These are phyloP conservation scores for Penicillium griseofulvum DNA, from an alignment of 2,329 filamentous ascomycete species.

Conservation along the genomic window DNA sequence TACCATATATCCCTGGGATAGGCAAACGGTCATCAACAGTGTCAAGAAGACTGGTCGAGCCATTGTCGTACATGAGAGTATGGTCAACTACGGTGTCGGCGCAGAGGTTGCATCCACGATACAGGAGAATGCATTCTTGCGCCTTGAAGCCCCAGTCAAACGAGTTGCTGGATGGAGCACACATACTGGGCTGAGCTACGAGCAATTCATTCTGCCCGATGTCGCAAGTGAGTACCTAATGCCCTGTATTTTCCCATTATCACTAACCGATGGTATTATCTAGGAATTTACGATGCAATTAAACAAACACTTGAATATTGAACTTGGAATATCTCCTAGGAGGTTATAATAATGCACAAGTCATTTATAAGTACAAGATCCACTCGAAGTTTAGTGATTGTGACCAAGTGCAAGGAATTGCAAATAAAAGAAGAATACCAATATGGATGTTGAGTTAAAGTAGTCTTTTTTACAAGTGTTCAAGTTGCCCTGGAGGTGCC, in stretches of 20 bases:
- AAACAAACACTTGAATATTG: conserved; percentile 64
- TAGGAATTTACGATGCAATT: conserved; percentile 3
- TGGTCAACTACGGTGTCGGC: conserved; percentile 85
- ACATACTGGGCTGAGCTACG: conserved; percentile 74
- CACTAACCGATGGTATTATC: neutral
- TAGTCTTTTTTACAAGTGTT: too few species aligned
- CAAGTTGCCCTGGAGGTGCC: too few species aligned
- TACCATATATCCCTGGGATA: conserved; percentile 90
- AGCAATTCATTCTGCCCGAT: conserved; percentile 79
- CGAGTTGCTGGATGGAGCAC: conserved; percentile 88
- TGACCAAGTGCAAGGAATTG: neutral
- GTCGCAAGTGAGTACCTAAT: conserved; percentile 69
- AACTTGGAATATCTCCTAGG: conserved; percentile 2
- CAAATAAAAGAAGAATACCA: neutral
- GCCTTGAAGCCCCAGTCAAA: conserved; percentile 79
- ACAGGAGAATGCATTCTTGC: conserved; percentile 80
- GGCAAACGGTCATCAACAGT: conserved; percentile 73
- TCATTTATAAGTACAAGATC: neutral
- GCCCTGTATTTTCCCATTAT: neutral
- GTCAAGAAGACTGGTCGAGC: conserved; percentile 84
- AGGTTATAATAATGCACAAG: neutral
- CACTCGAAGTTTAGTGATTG: too few species aligned
- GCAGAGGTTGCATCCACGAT: conserved; percentile 87
- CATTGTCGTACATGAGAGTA: conserved; percentile 87
- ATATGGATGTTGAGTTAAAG: neutral